Evolutionary conservation across 1,284 basidiomycete species (phyloP).

Genomic region (Sanghuangporus sanghuang): DNA sequence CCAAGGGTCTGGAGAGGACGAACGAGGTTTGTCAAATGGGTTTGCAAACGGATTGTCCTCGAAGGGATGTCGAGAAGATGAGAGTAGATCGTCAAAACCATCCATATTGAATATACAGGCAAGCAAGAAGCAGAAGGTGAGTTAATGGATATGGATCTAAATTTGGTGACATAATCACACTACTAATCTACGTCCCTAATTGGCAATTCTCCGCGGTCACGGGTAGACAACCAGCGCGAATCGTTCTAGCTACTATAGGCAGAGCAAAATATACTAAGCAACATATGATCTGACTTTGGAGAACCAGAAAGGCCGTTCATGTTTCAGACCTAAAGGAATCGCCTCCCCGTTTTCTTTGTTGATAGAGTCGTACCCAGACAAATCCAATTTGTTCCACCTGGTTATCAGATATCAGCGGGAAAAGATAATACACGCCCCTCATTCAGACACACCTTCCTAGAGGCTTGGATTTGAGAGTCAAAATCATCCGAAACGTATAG

Average conservation of each 20-base stretch:
- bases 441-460: constrained; percentile 47
- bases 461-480: constrained; percentile 73
- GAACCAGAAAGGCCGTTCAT: constrained; percentile 90
- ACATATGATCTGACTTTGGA: constrained; percentile 72
- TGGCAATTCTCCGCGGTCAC: no score
- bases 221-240: no score
- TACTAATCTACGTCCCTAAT: no score
- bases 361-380: constrained; percentile 71
- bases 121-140: neutral
- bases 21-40: constrained; percentile 58
- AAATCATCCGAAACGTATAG: constrained; percentile 84
- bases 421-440: neutral
- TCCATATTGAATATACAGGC: constrained; percentile 41
- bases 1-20: constrained; percentile 76
- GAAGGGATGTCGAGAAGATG: constrained; percentile 53
- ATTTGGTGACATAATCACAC: no score
- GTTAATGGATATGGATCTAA: no score
- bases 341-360: constrained; percentile 73
- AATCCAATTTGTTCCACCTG: constrained; percentile 83
- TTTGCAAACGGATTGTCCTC: constrained; percentile 76
- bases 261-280: neutral
- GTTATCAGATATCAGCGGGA: neutral
- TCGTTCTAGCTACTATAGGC: neutral
- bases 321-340: constrained; percentile 66
- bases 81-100: constrained; percentile 72